Base-by-base conservation (phyloP, 176 grass and related monocot genomes). In the Musa troglodytarum region DNA sequence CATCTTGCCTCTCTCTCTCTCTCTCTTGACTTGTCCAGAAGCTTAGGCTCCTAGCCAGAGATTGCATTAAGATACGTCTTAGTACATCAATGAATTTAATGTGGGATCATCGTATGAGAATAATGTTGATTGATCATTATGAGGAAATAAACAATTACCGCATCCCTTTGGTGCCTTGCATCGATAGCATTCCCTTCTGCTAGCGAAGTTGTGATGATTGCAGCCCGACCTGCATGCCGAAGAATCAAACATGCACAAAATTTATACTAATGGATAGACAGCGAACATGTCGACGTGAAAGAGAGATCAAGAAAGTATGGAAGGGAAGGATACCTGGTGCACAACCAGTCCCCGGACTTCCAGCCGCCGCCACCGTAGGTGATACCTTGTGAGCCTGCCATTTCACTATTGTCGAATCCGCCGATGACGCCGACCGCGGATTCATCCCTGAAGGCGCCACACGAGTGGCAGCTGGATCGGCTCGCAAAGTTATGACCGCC, bases 321-420 rank as follows among this genome's bases (percentile, higher is more conserved):
- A 43, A 43, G 34, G 34, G 34, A 43, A 43, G 34, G 34, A 43
- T 43, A 97, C 93, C 93, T 97, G 63, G 90, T 93, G 80, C 94
- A 98, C 86, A 98, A 87, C 90, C 94, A 98, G 78, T 98, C 94
- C 21, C 94, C 94, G 62, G 90, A 89, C 78, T 93, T 98, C 94
- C 94, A 98, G 11, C 84, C 90, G 56, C 88, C 85, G 17, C 68
- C 68, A 1, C 43, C 43, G 64, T 70, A 43, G 0, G 49, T 49
- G 15, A 43, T 19, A n/a, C 89, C 85, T 17, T 79, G 78, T 79
- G 90, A 83, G 14, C 90, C 90, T 8, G 77, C 17, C 34, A 70
- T 77, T 19, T 91, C 90, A 78, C 86, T 88, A 21, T 74, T 72
- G 17, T 83, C 85, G 28, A 81, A 73, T 75, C 77, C 63, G 79